These are phyloP conservation scores for Perilla frutescens DNA, from an alignment of 257 asterid species.

Conservation along the genomic window DNA sequence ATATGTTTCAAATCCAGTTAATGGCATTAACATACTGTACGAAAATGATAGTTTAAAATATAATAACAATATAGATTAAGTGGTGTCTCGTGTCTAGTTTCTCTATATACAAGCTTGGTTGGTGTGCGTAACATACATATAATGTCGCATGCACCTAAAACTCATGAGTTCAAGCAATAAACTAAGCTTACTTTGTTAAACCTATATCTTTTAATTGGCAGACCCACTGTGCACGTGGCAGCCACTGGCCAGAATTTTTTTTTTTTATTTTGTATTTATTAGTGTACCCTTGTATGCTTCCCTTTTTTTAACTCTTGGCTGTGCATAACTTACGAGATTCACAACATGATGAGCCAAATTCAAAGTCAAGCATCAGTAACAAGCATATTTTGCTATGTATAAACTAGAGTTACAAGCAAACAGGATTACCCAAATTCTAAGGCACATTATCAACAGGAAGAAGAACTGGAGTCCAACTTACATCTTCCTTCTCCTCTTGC, in stretches of 20 bases:
- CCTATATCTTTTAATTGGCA: not conserved
- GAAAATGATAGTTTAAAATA: not conserved
- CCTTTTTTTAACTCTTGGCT: not conserved
- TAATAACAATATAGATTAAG: not conserved
- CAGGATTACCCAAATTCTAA: not conserved
- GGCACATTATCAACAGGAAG: slow-evolving; percentile 1
- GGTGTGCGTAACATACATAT: not conserved
- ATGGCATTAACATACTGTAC: not conserved
- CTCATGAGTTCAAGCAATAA: not conserved
- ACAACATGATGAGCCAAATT: not conserved
- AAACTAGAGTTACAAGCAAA: slow-evolving; percentile 18
- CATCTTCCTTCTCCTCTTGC: slow-evolving; percentile 81
- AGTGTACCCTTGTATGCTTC: not conserved
- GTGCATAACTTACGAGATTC: not conserved
- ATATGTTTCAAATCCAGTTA: not conserved
- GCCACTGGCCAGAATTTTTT: not conserved
- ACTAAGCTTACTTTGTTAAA: slow-evolving; percentile 15
- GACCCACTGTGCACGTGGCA: not conserved
- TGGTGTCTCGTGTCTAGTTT: not conserved
- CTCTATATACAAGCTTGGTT: not conserved
- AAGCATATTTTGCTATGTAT: not conserved
- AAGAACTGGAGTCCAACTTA: slow-evolving; percentile 43
- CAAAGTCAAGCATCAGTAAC: slow-evolving; percentile 9
- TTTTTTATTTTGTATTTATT: not conserved
- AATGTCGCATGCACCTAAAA: slow-evolving; percentile 14